Base-by-base conservation (phyloP, 495 filamentous ascomycete genomes). In the Penicillium verhagenii region DNA sequence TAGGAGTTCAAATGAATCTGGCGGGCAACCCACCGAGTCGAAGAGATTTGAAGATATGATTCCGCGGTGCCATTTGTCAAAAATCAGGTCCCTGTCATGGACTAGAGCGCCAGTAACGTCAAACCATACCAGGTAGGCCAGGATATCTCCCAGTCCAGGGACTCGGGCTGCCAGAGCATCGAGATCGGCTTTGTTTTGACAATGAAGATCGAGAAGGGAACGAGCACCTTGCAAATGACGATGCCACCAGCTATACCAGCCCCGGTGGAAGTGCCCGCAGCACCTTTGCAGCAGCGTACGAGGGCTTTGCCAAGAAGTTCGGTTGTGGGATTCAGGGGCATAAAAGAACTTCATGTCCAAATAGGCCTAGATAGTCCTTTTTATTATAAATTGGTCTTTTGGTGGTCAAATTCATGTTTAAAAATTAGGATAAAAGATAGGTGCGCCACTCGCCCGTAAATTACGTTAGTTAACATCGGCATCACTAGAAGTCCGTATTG, bases 51-150 rank as follows among this genome's bases (percentile, higher is more conserved):
- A 33, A 6, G 14, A 42, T 13, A 72, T 21, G n/a, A 57, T 63
- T 43, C 59, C 55, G 10, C 69, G 69, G 47, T 72, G 69, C 67
- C 65, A 72, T 47, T 64, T 57, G 19, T 69, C 65, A 37, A 72
- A 72, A 14, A 72, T 65, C n/a, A 72, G 51, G 0, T 50, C 40
- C 2, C 57, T 52, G 2, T 56, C 29, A 29, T 63, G 28, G 23
- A 67, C 57, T 4, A 72, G 48, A 13, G 67, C 60, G 2, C 69
- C 69, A 2, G 58, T 63, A 14, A 63, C 61, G 42, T 72, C 69
- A 38, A 68, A 72, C 69, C 69, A 72, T 1, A 70, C 62, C 1
- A 72, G 60, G 33, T 68, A 67, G 14, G 65, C 60, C 8, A 72
- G 54, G 2, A 72, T 59, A 31, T 72, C 60, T 4, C 54, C 57